A percentile compares a stretch with the other conserved stretches of the same genome.
These are phyloP conservation scores for Penicillium silybi DNA, from an alignment of 495 filamentous ascomycete species.

Conservation along the genomic window DNA sequence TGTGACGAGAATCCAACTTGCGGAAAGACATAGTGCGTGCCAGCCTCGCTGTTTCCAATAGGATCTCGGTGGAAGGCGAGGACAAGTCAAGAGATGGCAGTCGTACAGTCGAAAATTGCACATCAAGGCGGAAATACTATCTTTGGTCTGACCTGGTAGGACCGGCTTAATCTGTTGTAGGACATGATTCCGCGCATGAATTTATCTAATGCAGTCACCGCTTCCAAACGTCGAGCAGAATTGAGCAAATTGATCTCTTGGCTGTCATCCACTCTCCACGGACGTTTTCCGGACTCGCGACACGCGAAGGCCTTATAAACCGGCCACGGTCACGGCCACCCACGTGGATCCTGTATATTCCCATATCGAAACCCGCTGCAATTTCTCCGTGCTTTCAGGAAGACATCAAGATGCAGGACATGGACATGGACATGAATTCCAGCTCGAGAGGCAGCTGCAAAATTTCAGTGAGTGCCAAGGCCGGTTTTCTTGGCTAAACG, in stretches of 20 bases:
- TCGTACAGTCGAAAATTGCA: neutral
- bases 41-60: no score
- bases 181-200: neutral
- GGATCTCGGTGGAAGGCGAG: no score
- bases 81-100: no score
- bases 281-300: neutral
- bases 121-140: neutral
- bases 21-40: conserved; percentile 8
- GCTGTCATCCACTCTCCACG: conserved; percentile 10
- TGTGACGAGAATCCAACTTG: conserved; percentile 24
- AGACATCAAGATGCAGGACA: conserved; percentile 11
- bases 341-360: neutral
- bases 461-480: conserved; percentile 22
- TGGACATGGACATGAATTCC: conserved; percentile 12
- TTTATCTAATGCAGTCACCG: neutral
- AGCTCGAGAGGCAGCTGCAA: conserved; percentile 21
- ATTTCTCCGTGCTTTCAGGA: neutral
- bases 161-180: neutral
- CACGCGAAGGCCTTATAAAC: conserved; percentile 6
- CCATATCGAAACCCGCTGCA: neutral
- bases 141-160: neutral
- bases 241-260: conserved; percentile 19
- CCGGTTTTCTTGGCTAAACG: neutral
- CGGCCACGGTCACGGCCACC: neutral
- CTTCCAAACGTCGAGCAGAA: conserved; percentile 7